phyloP scores from a whole-genome alignment of 306 rosid species.

The Ormosia emarginata region DNA sequence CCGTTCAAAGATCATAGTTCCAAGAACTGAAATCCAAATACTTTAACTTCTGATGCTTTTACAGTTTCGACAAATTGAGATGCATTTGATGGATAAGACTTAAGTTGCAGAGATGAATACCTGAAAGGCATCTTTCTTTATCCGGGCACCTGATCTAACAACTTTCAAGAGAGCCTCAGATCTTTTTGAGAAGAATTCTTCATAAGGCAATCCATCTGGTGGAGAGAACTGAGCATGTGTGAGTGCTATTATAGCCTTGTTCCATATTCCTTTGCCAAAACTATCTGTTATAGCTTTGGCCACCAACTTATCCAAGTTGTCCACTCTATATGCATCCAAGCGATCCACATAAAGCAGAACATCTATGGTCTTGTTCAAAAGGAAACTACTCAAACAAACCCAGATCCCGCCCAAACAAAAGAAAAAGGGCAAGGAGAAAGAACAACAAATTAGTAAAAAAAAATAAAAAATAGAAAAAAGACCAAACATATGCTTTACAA shows the following conservation, averaged over 20 bases:
- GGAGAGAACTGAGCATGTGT: conserved; percentile 95
- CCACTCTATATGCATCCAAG: conserved; percentile 90
- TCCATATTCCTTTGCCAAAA: conserved; percentile 91
- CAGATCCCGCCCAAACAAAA: conserved; percentile 11
- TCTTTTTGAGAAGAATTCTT: conserved; percentile 77
- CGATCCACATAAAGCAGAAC: conserved; percentile 94
- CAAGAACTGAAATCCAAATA: neutral
- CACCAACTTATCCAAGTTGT: conserved; percentile 80
- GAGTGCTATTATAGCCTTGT: conserved; percentile 76
- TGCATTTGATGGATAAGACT: neutral
- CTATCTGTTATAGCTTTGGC: conserved; percentile 75
- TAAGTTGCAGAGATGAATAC: conserved; percentile 27
- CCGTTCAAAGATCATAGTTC: neutral
- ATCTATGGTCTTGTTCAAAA: conserved; percentile 90
- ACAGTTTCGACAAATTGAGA: neutral
- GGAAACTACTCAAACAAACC: conserved; percentile 57
- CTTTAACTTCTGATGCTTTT: neutral
- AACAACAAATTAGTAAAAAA: neutral
- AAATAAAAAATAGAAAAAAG: neutral
- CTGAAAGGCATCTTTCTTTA: conserved; percentile 55
- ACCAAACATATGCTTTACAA: conserved; percentile 6
- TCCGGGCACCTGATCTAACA: conserved; percentile 58
- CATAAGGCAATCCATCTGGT: conserved; percentile 86
- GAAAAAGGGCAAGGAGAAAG: neutral
- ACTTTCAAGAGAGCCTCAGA: conserved; percentile 74